Evolutionary conservation across 352 stramenopile species (phyloP).

Genomic region (Nothophytophthora sp.): DNA sequence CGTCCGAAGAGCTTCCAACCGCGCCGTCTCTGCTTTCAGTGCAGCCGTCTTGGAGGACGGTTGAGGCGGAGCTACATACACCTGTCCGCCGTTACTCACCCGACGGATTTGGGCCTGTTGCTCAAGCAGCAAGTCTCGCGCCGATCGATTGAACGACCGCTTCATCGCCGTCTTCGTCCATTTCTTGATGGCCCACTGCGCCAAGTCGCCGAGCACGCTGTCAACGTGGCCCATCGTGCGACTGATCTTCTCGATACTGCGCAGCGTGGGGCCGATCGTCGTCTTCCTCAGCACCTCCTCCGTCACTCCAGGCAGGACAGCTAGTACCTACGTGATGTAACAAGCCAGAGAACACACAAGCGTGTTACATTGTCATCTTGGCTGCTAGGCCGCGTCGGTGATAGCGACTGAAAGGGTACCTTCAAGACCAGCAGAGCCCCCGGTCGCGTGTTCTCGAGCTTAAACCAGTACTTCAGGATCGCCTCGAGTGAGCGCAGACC

Average conservation of each 20-base stretch:
- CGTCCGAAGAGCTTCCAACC: slow-evolving; percentile 31
- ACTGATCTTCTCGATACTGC: slow-evolving; percentile 44
- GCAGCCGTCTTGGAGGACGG: slow-evolving; percentile 13
- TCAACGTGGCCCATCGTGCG: slow-evolving; percentile 39
- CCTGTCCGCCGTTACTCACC: slow-evolving; percentile 21
- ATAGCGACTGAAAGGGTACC: too few species aligned
- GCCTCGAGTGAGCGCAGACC: slow-evolving; percentile 52
- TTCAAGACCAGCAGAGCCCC: slow-evolving; percentile 64
- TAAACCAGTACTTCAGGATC: slow-evolving; percentile 57
- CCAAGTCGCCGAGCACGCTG: slow-evolving; percentile 46
- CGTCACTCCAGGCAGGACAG: slow-evolving; percentile 56
- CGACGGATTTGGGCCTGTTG: slow-evolving; percentile 41
- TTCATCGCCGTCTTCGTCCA: slow-evolving; percentile 55
- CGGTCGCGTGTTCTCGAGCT: slow-evolving; percentile 37
- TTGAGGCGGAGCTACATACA: slow-evolving; percentile 27
- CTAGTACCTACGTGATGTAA: slow-evolving; percentile 26
- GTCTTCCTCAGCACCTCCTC: slow-evolving; percentile 48
- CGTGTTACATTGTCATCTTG: neutral
- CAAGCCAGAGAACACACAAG: neutral
- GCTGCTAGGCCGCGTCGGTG: too few species aligned
- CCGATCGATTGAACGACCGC: slow-evolving; percentile 36
- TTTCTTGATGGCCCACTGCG: slow-evolving; percentile 60
- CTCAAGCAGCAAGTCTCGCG: slow-evolving; percentile 42
- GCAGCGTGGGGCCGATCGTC: slow-evolving; percentile 58
- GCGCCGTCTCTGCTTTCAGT: slow-evolving; percentile 26